A percentile compares a stretch with the other conserved stretches of the same genome.
These are phyloP conservation scores for Didymella sp. DNA, from an alignment of 2,329 filamentous ascomycete species.

Conservation along the genomic window DNA sequence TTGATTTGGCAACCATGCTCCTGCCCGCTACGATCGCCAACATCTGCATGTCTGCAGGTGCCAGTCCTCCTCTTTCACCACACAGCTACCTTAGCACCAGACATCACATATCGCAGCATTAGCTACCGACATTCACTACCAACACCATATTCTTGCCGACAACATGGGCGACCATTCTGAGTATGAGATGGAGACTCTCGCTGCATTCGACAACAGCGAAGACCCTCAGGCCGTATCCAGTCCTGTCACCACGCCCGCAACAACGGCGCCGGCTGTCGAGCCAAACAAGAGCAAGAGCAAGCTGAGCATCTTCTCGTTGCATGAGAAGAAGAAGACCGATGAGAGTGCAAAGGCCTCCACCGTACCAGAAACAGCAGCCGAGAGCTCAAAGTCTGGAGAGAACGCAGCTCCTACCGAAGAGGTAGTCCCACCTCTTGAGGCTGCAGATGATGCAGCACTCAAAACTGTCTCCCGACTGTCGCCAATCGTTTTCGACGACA, in stretches of 20 bases:
- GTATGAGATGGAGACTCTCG: not conserved
- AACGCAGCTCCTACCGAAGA: not conserved
- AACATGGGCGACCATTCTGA: constrained; percentile 4
- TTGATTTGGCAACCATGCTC: not conserved
- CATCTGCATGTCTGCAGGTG: not conserved
- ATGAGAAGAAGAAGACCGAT: not conserved
- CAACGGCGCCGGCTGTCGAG: not conserved
- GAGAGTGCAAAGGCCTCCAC: not conserved
- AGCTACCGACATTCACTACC: constrained; percentile 1
- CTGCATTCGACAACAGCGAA: not conserved
- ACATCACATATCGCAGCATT: not conserved
- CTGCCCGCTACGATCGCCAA: not conserved
- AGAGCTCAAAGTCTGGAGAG: not conserved
- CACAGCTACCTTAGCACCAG: not conserved
- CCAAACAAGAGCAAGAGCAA: not conserved
- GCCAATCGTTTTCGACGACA: not conserved
- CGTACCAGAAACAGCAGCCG: not conserved
- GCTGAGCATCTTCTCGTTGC: not conserved
- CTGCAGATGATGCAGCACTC: not conserved
- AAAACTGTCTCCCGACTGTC: not conserved
- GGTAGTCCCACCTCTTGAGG: not conserved
- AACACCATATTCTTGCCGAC: not conserved
- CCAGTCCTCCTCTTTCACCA: not conserved
- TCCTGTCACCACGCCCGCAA: not conserved
- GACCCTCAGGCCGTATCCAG: not conserved